Evolutionary conservation across 148 eudicot species (phyloP), one percentile per base, ranked within the genome.

Genomic region (Camellia lanceoleosa): DNA sequence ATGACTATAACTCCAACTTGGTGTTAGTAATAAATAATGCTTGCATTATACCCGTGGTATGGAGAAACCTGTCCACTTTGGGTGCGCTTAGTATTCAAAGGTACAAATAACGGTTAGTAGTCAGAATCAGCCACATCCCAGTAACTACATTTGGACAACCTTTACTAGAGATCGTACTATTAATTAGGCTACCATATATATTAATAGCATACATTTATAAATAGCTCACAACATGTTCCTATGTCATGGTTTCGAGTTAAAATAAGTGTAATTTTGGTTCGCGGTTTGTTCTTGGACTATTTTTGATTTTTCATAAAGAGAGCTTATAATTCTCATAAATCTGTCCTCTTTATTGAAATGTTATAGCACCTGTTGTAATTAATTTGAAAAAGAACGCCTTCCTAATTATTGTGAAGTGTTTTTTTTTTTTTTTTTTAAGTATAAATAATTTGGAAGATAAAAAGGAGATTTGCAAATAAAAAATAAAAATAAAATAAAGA

Each of bases 11-110:
- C 1, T 38, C 84, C 0, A 87, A 85, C 51, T 18, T 76, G n/a
- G 87, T 64, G 77, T 44, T 47, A 1, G 7, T 0, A 83, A 81
- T 3, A 1, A 74, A 47, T 54, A 14, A 19, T 83, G 86, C 41
- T 65, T 76, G 11, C 90, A 87, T 43, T 89, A 89, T 60, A 89
- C 90, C 46, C 90, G 80, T 90, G 44, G 79, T 86, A 16, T 86
- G 90, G 88, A 77, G 74, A 42, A 47, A 84, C 11, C 92, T 5
- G 79, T n/a, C 4, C 65, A 58, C 0, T 62, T 90, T 52, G 92
- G 92, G 3, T 90, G 92, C 47, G 90, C 87, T n/a, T 67, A 71
- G 84, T 49, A 85, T 83, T 19, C 20, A n/a, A 3, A 8, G 87
- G 90, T n/a, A n/a, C n/a, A 66, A 68, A 19, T 42, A 73, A 51